These are phyloP conservation scores for Xanthoconium stramineum DNA, from an alignment of 768 basidiomycete genomes.

Conservation along the genomic window DNA sequence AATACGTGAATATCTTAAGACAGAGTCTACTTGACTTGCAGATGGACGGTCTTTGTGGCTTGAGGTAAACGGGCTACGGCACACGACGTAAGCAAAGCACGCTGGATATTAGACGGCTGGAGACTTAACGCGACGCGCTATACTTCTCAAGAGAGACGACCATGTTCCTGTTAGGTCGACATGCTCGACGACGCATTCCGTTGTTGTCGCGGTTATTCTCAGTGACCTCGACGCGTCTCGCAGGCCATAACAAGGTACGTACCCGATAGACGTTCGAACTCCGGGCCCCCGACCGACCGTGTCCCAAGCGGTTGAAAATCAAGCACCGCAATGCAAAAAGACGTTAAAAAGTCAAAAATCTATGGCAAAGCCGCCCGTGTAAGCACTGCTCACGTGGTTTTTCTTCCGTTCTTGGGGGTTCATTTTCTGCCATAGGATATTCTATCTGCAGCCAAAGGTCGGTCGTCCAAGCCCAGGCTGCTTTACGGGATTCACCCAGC, in stretches of 20 bases:
- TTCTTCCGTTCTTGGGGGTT: not conserved
- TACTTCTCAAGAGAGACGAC: not conserved
- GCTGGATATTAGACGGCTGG: too few species aligned
- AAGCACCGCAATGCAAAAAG: conserved; percentile 67
- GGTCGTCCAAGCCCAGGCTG: conserved; percentile 9
- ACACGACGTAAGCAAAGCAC: conserved; percentile 1
- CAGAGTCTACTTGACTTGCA: conserved; percentile 65
- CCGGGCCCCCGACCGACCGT: conserved; percentile 4
- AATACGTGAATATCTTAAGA: conserved; percentile 16
- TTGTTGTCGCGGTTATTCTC: conserved; percentile 24
- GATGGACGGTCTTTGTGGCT: conserved; percentile 70
- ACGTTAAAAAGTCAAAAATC: conserved; percentile 55
- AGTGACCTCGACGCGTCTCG: conserved; percentile 19
- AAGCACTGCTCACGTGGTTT: conserved; percentile 19
- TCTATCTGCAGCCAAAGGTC: conserved; percentile 56
- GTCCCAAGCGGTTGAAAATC: conserved; percentile 69
- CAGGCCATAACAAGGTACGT: conserved; percentile 43
- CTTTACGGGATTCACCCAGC: not conserved
- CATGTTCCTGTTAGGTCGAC: conserved; percentile 12
- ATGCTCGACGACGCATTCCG: not conserved
- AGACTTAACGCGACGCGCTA: too few species aligned
- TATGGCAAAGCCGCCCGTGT: conserved; percentile 57
- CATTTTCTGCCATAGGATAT: conserved; percentile 52
- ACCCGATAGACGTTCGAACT: not conserved
- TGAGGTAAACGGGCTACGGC: conserved; percentile 62